phyloP scores from a whole-genome alignment of 2,329 filamentous ascomycete genomes.

The Zymoseptoria ardabiliae region DNA sequence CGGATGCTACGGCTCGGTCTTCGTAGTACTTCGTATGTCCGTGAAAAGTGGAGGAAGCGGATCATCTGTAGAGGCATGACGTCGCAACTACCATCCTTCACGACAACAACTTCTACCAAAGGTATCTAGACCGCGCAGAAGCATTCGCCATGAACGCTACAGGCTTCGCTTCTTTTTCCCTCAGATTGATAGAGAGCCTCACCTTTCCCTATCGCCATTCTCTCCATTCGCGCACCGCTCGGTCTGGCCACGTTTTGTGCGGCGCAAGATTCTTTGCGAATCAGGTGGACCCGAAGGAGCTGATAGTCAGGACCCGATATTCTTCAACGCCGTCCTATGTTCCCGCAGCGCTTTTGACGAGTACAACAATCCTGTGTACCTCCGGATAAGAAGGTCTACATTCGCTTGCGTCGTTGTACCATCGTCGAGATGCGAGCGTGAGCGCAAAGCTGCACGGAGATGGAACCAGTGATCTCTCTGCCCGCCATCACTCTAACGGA shows the following conservation, averaged over 20 bases:
- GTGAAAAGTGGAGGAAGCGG: not conserved
- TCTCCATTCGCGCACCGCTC: not conserved
- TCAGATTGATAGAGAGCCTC: not conserved
- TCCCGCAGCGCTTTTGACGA: not conserved
- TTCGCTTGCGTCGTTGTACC: not conserved
- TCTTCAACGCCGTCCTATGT: not conserved
- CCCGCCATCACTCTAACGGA: constrained; percentile 41
- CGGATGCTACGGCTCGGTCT: not conserved
- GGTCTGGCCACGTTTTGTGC: not conserved
- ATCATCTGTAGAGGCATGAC: not conserved
- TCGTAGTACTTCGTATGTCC: not conserved
- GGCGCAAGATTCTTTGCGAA: not conserved
- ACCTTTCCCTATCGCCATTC: not conserved
- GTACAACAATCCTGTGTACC: not conserved
- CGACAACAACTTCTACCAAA: not conserved
- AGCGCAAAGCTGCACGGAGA: not conserved
- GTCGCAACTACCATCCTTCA: not conserved
- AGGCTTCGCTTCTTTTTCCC: not conserved
- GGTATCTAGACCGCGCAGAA: not conserved
- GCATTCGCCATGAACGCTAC: not conserved
- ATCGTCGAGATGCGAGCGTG: not conserved
- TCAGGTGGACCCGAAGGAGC: not conserved
- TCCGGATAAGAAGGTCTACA: not conserved
- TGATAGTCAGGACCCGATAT: not conserved
- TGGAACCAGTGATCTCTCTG: constrained; percentile 11